These are phyloP conservation scores for Cynanchum wilfordii DNA, from an alignment of 257 asterid genomes.

Conservation along the genomic window DNA sequence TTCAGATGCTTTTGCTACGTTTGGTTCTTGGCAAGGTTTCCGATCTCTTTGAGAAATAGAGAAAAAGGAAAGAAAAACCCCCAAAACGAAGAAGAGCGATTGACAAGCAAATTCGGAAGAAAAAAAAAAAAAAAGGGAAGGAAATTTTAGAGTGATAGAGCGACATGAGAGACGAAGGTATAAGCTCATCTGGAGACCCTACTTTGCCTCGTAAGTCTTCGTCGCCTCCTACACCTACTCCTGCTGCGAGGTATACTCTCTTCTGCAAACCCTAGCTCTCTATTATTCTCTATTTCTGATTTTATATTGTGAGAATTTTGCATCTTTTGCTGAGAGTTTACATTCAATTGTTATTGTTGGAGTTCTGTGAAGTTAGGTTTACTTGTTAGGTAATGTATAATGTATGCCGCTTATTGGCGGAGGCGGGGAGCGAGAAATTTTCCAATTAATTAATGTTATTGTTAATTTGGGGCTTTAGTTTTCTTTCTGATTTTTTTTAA, in stretches of 20 bases:
- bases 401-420: background rate
- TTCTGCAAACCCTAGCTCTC: constrained; percentile 26
- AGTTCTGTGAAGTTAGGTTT: background rate
- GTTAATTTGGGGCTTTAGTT: background rate
- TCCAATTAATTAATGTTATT: background rate
- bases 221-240: constrained; percentile 74
- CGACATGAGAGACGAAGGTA: constrained; percentile 84
- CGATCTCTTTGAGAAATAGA: background rate
- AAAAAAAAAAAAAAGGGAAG: background rate
- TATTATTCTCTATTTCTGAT: background rate
- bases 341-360: background rate
- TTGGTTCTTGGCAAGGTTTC: background rate
- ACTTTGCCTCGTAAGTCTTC: constrained; percentile 60
- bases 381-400: background rate
- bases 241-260: constrained; percentile 78
- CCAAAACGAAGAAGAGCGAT: background rate
- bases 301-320: background rate
- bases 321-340: background rate
- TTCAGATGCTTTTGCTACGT: background rate
- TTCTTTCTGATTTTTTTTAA: constrained; percentile 9
- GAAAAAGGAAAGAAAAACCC: background rate
- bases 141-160: background rate
- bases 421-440: background rate
- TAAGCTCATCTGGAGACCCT: constrained; percentile 87
- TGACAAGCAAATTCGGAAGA: background rate